Base-by-base conservation (phyloP, 2,329 filamentous ascomycete species). In the Diaporthe nobilis region DNA sequence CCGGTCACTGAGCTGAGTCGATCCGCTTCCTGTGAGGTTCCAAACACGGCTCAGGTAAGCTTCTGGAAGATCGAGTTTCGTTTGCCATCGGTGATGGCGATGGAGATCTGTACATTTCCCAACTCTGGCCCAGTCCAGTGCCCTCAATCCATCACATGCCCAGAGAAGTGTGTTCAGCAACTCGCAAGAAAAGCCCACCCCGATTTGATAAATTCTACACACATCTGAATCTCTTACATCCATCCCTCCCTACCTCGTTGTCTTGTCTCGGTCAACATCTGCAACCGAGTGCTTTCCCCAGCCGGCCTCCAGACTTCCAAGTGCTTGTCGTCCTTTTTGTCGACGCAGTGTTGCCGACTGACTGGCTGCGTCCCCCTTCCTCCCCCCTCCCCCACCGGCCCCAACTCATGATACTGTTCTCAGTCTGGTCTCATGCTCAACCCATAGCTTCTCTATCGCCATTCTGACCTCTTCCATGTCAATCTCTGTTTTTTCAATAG, bases 401-500 rank as follows among this genome's bases (percentile, higher is more conserved):
- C 47, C 28, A 31, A n/a, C 12, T 51, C 51, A 70, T n/a, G 65
- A 22, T 20, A 80, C 80, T 74, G 81, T 88, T 83, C 78, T 87
- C 81, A 79, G 83, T 77, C 83, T 82, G 37, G 81, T 80, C 53
- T 83, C 78, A 75, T 88, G 86, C 73, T 85, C 82, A 15, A 79
- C 76, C 65, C 80, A 80, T 82, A 92, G 86, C 68, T 85, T 85
- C 58, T 84, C 76, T 79, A 92, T 89, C 83, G 95, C 93, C 76
- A 84, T 85, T 78, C 88, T 81, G 78, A 97, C 89, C 74, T 92
- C 90, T 61, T 85, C 82, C 83, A 96, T 94, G 80, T 96, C 94
- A 72, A 86, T 85, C 78, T 93, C 88, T 76, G 96, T 91, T 78
- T 91, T 90, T 82, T 92, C 91, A 82, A 97, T 94, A 72, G 94